Evolutionary conservation across 805 yeast species (phyloP), one percentile per base, ranked within the genome.

Genomic region (Huiozyma naganishii): DNA sequence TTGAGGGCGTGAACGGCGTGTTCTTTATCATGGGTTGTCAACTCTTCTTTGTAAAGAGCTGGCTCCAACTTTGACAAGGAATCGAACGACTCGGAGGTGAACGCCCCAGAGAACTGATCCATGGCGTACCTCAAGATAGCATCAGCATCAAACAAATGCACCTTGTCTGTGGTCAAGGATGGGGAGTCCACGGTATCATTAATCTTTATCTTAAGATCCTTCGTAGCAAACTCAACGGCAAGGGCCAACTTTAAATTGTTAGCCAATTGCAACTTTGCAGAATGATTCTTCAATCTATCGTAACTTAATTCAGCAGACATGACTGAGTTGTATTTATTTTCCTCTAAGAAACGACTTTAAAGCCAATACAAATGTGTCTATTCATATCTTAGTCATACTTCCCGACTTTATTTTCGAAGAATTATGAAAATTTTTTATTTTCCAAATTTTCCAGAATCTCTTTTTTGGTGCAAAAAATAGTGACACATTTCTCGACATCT

Each of bases 91-190:
- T 58, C 60, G 38, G 71, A 62, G 11, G 66, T 57, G 9, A 55
- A 49, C 28, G 63, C 54, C 7, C 42, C 52, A 6, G 61, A 44
- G 48, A 77, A 79, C 48, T 77, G 79, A 23, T 66, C 60, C 34
- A 76, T 67, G 48, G 79, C 64, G 54, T 77, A 83, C 59, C 79
- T 77, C 48, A 82, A 79, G 42, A 82, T 77, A 17, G 92, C 79
- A 56, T 82, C 80, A 17, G 85, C 69, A 59, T 82, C 86, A 45
- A 69, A 63, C 48, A 83, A 68, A 1, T 49, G 30, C 11, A 39
- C 46, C 5, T 60, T 64, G n/a, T 56, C 52, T 5, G 48, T 46
- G 35, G 56, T 33, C 37, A 65, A 50, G 41, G 54, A 58, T 34
- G 61, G 49, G 36, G 57, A 57, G 41, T 51, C 54, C 7, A 57